Evolutionary conservation across 495 filamentous ascomycete species (phyloP).

Genomic region (Aspergillus nidulans): DNA sequence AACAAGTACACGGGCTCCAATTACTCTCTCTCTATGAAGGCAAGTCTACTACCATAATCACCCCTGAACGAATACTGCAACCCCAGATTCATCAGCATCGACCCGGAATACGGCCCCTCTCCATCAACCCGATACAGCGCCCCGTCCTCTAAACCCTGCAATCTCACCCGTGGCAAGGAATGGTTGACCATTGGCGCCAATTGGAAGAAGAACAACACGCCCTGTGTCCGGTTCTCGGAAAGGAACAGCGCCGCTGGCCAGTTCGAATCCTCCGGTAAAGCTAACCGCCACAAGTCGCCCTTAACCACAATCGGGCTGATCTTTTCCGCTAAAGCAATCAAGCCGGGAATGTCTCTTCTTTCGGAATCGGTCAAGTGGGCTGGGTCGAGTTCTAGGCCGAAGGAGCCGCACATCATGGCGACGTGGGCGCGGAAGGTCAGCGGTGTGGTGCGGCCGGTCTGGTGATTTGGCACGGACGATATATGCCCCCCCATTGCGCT

Average conservation of each 20-base stretch:
- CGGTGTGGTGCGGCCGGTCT: constrained; percentile 44
- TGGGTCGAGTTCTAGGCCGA: constrained; percentile 51
- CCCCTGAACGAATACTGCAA: constrained; percentile 33
- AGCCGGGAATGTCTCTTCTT: constrained; percentile 34
- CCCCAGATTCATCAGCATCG: constrained; percentile 49
- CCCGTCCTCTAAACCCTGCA: constrained; percentile 41
- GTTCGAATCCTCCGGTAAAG: constrained; percentile 48
- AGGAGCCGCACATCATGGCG: constrained; percentile 56
- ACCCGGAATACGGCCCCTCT: constrained; percentile 38
- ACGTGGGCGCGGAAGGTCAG: constrained; percentile 50
- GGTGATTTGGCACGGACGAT: constrained; percentile 49
- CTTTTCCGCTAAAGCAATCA: constrained; percentile 45
- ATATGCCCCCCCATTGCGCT: constrained; percentile 54
- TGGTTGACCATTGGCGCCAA: constrained; percentile 40
- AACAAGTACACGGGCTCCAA: no score
- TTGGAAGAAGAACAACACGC: constrained; percentile 50
- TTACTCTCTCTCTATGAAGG: constrained; percentile 36
- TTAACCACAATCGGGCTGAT: constrained; percentile 48
- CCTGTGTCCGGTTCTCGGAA: constrained; percentile 33
- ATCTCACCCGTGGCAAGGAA: constrained; percentile 35
- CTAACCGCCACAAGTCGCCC: constrained; percentile 48
- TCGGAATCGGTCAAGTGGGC: constrained; percentile 29
- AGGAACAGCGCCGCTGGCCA: constrained; percentile 53
- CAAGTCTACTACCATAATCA: constrained; percentile 43
- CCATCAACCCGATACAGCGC: constrained; percentile 41